Conservation (phyloP, 1,139 yeast genomes). For the Pichia sp. region DNA sequence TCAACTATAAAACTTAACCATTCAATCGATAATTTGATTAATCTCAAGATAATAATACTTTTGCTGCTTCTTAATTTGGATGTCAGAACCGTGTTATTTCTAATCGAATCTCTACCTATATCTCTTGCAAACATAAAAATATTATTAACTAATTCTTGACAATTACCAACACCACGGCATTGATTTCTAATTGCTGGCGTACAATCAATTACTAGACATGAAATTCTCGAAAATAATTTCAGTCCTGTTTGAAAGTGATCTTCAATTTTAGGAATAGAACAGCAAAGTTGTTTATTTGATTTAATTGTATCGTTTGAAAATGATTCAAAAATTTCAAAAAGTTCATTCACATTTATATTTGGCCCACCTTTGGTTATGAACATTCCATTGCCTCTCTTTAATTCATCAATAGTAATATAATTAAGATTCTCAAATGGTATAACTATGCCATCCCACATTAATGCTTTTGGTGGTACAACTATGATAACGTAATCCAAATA, state of each 20-base stretch:
- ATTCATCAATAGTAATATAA: constrained; percentile 29
- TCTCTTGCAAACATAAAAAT: constrained; percentile 79
- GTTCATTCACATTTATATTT: constrained; percentile 37
- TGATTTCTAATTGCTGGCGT: constrained; percentile 47
- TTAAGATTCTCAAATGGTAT: constrained; percentile 43
- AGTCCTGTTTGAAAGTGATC: constrained; percentile 64
- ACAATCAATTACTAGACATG: constrained; percentile 61
- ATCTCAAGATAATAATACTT: constrained; percentile 62
- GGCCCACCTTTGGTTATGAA: constrained; percentile 63
- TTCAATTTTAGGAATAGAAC: constrained; percentile 71
- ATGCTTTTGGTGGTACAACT: constrained; percentile 74
- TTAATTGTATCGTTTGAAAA: constrained; percentile 51
- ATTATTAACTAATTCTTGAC: constrained; percentile 73
- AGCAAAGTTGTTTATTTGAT: constrained; percentile 50
- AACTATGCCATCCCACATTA: constrained; percentile 86
- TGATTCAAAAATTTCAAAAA: constrained; percentile 43
- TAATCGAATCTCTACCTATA: constrained; percentile 67
- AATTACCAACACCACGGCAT: constrained; percentile 44
- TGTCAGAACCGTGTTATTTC: constrained; percentile 47
- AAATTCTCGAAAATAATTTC: constrained; percentile 61
- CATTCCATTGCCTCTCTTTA: constrained; percentile 64
- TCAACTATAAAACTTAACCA: constrained; percentile 94
- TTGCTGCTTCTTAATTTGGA: constrained; percentile 37
- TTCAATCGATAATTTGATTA: constrained; percentile 71
- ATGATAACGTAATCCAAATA: constrained; percentile 57